Conservation (phyloP, 768 basidiomycete species). For the Tricholoma sp. region DNA sequence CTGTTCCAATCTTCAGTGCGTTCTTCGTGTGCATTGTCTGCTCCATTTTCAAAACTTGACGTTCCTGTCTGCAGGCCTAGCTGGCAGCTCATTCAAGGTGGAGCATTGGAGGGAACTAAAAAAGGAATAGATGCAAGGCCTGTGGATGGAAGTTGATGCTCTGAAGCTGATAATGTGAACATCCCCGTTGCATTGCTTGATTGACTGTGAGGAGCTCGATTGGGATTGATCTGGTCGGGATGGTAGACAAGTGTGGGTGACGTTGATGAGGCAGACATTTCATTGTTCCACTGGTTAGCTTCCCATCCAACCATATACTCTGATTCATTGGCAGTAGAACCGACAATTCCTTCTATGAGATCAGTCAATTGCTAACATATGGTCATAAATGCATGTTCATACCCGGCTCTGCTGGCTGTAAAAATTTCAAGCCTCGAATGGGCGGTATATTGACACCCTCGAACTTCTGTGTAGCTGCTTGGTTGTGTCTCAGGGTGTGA, state of each 20-base stretch:
- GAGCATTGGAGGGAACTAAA: neutral
- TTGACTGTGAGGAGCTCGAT: too few species aligned
- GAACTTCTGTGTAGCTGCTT: too few species aligned
- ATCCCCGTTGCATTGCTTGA: neutral
- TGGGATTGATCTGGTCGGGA: too few species aligned
- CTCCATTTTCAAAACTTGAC: neutral
- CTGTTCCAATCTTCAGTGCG: neutral
- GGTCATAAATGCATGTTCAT: too few species aligned
- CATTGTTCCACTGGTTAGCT: too few species aligned
- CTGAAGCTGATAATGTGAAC: neutral
- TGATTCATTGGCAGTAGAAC: too few species aligned
- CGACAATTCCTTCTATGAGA: too few species aligned
- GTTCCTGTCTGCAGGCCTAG: neutral
- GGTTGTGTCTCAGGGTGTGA: neutral
- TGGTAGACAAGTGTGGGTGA: too few species aligned
- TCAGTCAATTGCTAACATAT: too few species aligned
- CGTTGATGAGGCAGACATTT: too few species aligned
- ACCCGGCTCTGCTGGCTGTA: too few species aligned
- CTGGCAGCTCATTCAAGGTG: neutral
- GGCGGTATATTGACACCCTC: neutral
- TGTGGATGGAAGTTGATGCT: neutral
- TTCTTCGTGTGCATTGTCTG: neutral
- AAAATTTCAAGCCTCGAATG: neutral
- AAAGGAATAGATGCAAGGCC: neutral
- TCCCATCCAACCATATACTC: too few species aligned